phyloP scores from a whole-genome alignment of 2,329 filamentous ascomycete genomes.

The Diaporthe sp. region DNA sequence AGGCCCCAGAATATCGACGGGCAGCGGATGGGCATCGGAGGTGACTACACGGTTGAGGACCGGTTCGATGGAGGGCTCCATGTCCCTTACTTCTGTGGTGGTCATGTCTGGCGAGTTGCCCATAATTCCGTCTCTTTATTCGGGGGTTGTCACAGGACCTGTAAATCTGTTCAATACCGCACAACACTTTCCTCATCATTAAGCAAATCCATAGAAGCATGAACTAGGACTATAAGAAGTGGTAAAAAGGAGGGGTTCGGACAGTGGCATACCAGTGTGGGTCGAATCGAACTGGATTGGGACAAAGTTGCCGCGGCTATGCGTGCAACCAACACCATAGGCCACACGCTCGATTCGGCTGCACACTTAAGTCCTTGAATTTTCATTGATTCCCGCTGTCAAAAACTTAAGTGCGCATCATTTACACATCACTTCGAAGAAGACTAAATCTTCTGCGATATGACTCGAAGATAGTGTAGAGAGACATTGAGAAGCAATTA shows the following conservation, averaged over 20 bases:
- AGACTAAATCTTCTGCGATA: too few relatives aligned
- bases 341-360: too few relatives aligned
- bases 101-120: neutral
- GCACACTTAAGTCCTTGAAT: too few relatives aligned
- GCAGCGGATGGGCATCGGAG: neutral
- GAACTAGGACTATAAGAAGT: neutral
- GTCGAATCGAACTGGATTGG: neutral
- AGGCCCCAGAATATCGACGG: neutral
- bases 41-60: neutral
- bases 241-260: neutral
- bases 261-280: neutral
- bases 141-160: neutral
- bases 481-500: too few relatives aligned
- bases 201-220: neutral
- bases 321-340: neutral
- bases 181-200: neutral
- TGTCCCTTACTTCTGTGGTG: neutral
- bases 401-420: too few relatives aligned
- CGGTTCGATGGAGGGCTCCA: neutral
- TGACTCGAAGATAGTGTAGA: too few relatives aligned
- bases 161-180: neutral
- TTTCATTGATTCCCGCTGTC: too few relatives aligned
- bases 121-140: neutral
- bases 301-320: conserved; percentile 3
- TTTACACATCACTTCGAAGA: too few relatives aligned